Conservation (phyloP, 2,329 filamentous ascomycete species). For the Clathrospora elynae region DNA sequence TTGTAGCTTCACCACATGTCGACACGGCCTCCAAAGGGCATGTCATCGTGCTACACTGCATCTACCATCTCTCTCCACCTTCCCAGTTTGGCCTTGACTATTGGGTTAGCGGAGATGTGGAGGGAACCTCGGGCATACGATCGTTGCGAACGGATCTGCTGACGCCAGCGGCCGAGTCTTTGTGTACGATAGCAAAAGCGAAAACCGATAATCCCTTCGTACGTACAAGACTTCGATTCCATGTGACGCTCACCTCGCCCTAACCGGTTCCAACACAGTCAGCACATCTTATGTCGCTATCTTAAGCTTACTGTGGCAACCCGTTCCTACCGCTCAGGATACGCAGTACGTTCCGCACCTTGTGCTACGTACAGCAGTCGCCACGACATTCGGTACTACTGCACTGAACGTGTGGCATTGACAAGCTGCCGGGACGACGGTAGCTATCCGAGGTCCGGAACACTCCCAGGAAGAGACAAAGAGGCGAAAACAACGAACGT, state of each 20-base stretch:
- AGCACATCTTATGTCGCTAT: constrained; percentile 16
- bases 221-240: constrained; percentile 2
- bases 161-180: constrained; percentile 32
- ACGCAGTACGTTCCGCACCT: constrained; percentile 14
- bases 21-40: constrained; percentile 13
- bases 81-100: constrained; percentile 21
- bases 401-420: background rate
- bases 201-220: background rate
- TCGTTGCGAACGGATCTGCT: constrained; percentile 28
- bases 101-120: constrained; percentile 22
- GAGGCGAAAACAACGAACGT: constrained; percentile 5
- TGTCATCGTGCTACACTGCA: constrained; percentile 19
- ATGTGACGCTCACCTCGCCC: constrained; percentile 4
- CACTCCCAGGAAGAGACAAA: background rate
- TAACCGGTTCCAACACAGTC: constrained; percentile 3
- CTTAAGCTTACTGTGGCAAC: constrained; percentile 32
- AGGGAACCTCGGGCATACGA: constrained; percentile 28
- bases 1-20: constrained; percentile 15
- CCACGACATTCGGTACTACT: constrained; percentile 13
- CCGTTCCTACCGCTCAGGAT: constrained; percentile 14
- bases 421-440: constrained; percentile 4
- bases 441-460: background rate
- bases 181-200: constrained; percentile 6
- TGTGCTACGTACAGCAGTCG: constrained; percentile 14
- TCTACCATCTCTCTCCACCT: constrained; percentile 9